Evolutionary conservation across 441 rosid genomes (phyloP), one percentile per base, ranked within the genome.

Genomic region (Populus tomentosa): DNA sequence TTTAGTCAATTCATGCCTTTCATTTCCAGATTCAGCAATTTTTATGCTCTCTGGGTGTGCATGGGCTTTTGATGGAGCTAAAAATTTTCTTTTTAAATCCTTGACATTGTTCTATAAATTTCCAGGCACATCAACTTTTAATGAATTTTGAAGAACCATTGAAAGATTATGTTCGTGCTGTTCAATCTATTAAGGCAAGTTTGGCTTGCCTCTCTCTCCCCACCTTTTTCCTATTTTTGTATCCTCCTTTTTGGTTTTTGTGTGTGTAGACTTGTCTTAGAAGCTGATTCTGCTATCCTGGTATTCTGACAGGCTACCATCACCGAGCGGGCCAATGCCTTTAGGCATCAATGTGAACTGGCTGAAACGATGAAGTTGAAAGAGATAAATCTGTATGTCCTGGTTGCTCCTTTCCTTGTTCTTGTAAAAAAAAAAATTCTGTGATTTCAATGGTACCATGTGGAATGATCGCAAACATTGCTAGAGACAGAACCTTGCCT

Each of bases 71-170:
- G 28, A 42, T 3, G 24, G 59, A 50, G 8, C 56, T 13, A 46
- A 16, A 11, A 46, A 50, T 7, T 3, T 50, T 50, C 59, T 50
- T 16, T 50, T 14, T 16, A 50, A 50, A 50, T 67, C 40, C 50
- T 65, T 26, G 56, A 53, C 14, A 33, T 71, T 26, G 61, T 77
- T 80, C 71, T 67, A 65, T 76, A 75, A 53, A 75, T 53, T 63
- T 84, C 30, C 86, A 94, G 99, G 92, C 98, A 72, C 89, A 94
- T 76, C 97, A 90, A 77, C 94, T 96, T 74, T 75, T 97, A 83
- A 92, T 94, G 97, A 91, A 90, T 84, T 97, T 97, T 70, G 98
- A 97, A 89, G 99, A 97, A 83, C 99, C 99, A 65, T 78, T 97
- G 86, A 94, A 97, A 83, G 99, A 97, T 88, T 97, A 94, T 85